Conservation (phyloP, 441 rosid species). For the Gossypium trilobum region DNA sequence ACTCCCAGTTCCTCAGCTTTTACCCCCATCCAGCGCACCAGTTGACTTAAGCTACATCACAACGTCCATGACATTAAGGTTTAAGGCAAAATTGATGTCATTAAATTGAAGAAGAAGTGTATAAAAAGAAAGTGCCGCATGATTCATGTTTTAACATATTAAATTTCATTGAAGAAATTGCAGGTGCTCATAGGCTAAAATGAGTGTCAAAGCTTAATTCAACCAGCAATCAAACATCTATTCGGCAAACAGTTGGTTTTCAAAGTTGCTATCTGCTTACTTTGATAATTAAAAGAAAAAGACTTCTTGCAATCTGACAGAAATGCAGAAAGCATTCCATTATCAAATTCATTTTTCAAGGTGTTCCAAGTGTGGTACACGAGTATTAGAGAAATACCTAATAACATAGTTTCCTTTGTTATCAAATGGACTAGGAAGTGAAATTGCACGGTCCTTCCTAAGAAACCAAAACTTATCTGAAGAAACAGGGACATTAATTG, state of each 20-base stretch:
- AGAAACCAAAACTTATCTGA: slow-evolving; percentile 84
- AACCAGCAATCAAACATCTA: neutral
- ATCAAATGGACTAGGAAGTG: slow-evolving; percentile 83
- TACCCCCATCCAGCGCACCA: slow-evolving; percentile 76
- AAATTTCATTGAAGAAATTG: slow-evolving; percentile 3
- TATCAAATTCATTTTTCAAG: neutral
- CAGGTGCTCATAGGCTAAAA: neutral
- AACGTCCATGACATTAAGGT: slow-evolving; percentile 12
- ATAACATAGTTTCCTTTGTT: slow-evolving; percentile 84
- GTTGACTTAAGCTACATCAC: slow-evolving; percentile 66
- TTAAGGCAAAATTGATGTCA: neutral
- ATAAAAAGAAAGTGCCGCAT: neutral
- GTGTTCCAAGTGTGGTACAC: neutral
- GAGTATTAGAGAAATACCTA: slow-evolving; percentile 37
- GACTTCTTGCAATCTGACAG: neutral
- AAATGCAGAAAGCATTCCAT: neutral
- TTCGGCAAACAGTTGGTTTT: neutral
- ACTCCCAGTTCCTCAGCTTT: slow-evolving; percentile 95
- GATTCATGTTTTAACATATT: neutral
- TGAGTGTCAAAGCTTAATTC: neutral
- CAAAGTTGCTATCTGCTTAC: neutral
- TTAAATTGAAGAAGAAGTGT: slow-evolving; percentile 15
- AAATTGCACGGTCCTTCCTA: slow-evolving; percentile 60
- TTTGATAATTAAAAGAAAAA: neutral
- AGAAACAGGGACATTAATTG: slow-evolving; percentile 61